A percentile compares a stretch with the other conserved stretches of the same genome.
Conservation (phyloP, 140 eudicot genomes). For the Bidens hawaiensis region DNA sequence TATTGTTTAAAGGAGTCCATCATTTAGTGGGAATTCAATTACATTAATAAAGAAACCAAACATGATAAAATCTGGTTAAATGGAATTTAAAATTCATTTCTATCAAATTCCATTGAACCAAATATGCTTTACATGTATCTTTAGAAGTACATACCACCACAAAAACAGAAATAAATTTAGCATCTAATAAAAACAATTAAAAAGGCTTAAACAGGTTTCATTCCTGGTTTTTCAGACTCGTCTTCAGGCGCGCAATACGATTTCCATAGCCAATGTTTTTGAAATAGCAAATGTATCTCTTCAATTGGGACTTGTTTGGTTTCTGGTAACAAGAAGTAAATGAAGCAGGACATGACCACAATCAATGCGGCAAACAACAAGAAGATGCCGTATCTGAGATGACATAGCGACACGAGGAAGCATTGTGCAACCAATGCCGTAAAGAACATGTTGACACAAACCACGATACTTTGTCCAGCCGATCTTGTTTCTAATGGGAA, state of each 20-base stretch:
- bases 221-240: constrained; percentile 6
- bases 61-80: neutral
- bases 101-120: neutral
- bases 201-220: constrained; percentile 12
- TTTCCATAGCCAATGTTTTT: constrained; percentile 80
- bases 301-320: constrained; percentile 96
- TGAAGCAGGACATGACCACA: constrained; percentile 49
- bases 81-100: neutral
- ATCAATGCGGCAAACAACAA: constrained; percentile 68
- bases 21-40: neutral
- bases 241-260: constrained; percentile 43
- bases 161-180: neutral
- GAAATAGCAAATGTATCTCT: constrained; percentile 73
- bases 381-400: constrained; percentile 80
- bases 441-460: constrained; percentile 92
- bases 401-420: constrained; percentile 75
- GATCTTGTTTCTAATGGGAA: too few species aligned
- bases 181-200: too few species aligned
- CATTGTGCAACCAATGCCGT: constrained; percentile 80
- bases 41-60: neutral
- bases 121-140: neutral
- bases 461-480: too few species aligned
- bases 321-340: constrained; percentile 81
- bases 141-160: neutral
- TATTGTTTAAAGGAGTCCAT: neutral